A percentile compares a stretch with the other conserved stretches of the same genome.
Evolutionary conservation across 176 grass and related monocot species (phyloP).

Genomic region (Avena eriantha): DNA sequence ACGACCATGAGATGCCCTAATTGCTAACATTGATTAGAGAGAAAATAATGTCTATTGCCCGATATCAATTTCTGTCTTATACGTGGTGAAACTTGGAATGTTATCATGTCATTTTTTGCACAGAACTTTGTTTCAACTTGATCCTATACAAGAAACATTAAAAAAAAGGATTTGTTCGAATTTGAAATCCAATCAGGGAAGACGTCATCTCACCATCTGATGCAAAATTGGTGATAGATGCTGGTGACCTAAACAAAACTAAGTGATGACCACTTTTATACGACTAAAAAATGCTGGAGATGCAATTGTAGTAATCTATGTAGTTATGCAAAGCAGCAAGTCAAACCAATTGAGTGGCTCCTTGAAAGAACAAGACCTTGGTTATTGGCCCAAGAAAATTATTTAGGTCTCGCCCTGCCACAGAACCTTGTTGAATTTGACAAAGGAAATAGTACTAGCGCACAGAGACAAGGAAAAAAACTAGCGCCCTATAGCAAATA

Average conservation of each 20-base stretch:
- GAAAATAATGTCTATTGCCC: background rate
- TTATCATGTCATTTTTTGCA: background rate
- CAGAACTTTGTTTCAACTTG: background rate
- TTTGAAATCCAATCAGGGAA: background rate
- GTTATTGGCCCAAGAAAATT: conserved; percentile 16
- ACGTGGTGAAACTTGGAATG: background rate
- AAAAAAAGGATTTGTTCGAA: background rate
- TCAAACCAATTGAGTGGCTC: background rate
- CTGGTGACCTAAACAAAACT: background rate
- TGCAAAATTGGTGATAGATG: background rate
- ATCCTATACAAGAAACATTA: background rate
- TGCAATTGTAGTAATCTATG: background rate
- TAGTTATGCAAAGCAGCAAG: background rate
- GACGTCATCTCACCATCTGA: background rate
- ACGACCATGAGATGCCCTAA: background rate
- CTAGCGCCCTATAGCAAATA: too few relatives aligned
- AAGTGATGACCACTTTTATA: background rate
- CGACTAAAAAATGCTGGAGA: background rate
- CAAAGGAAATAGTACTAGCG: background rate
- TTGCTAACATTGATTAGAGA: conserved; percentile 8
- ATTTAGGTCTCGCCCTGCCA: background rate
- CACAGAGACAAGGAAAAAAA: background rate
- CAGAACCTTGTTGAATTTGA: background rate
- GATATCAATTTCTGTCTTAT: background rate
- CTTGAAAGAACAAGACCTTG: conserved; percentile 17